Conservation (phyloP, 352 stramenopile genomes). For the Pythium aristosporum region DNA sequence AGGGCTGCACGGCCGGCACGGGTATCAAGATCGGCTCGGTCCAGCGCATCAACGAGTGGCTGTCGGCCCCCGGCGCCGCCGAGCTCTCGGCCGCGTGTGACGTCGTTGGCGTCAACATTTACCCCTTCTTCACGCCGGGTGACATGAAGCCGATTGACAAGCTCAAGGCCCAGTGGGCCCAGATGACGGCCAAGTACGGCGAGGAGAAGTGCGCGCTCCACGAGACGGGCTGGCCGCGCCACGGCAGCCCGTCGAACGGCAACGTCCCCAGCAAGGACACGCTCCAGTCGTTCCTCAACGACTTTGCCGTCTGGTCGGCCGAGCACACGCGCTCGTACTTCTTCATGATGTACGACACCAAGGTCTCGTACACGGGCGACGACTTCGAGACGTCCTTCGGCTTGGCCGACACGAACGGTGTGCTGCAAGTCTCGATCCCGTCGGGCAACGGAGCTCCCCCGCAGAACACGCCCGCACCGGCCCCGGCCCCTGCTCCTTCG, state of each 20-base stretch:
- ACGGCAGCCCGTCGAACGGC: slow-evolving; percentile 26
- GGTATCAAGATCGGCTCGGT: slow-evolving; percentile 43
- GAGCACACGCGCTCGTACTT: slow-evolving; percentile 38
- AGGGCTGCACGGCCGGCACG: slow-evolving; percentile 26
- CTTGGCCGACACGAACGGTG: slow-evolving; percentile 30
- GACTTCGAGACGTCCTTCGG: slow-evolving; percentile 70
- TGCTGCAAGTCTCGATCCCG: slow-evolving; percentile 42
- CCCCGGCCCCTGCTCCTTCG: slow-evolving; percentile 5
- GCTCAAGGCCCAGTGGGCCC: slow-evolving; percentile 47
- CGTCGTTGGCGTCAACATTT: slow-evolving; percentile 62
- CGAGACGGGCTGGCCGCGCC: slow-evolving; percentile 59
- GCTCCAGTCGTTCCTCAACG: slow-evolving; percentile 45
- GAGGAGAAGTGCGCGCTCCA: slow-evolving; percentile 39
- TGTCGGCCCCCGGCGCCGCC: slow-evolving; percentile 33
- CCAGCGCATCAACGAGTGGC: slow-evolving; percentile 68
- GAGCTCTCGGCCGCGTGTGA: slow-evolving; percentile 31
- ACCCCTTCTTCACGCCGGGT: slow-evolving; percentile 67
- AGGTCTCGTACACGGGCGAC: slow-evolving; percentile 35
- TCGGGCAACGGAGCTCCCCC: slow-evolving; percentile 16
- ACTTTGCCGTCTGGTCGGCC: slow-evolving; percentile 40
- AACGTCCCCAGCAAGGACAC: slow-evolving; percentile 43
- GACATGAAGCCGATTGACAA: slow-evolving; percentile 38
- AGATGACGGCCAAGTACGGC: slow-evolving; percentile 41
- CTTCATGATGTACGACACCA: slow-evolving; percentile 72
- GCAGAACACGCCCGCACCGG: slow-evolving; percentile 4